Evolutionary conservation across 2,329 filamentous ascomycete species (phyloP).

Genomic region (Curvularia lunata): DNA sequence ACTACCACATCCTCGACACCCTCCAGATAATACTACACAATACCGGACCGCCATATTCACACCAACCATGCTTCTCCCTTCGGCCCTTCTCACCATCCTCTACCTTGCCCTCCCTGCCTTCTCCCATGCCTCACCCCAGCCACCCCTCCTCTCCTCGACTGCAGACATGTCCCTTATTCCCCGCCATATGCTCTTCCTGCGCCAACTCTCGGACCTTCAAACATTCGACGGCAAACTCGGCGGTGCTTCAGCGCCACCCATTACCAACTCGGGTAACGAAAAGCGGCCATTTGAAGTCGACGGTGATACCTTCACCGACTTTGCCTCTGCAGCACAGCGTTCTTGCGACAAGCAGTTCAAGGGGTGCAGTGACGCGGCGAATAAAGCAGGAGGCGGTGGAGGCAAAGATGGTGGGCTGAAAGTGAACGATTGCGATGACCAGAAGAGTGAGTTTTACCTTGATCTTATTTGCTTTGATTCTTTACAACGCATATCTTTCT

Average conservation of each 20-base stretch:
- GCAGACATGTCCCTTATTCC: conserved; percentile 38
- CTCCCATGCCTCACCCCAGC: conserved; percentile 31
- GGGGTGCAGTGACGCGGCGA: conserved; percentile 54
- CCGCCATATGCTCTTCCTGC: conserved; percentile 43
- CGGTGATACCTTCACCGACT: conserved; percentile 58
- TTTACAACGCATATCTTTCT: not conserved
- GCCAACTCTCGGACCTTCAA: conserved; percentile 43
- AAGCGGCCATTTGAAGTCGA: conserved; percentile 51
- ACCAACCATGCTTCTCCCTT: conserved; percentile 29
- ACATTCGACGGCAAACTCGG: conserved; percentile 56
- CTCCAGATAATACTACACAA: not conserved
- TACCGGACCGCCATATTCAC: not conserved
- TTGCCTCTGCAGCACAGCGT: conserved; percentile 62
- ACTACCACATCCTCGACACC: not conserved
- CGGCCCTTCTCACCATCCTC: conserved; percentile 30
- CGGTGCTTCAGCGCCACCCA: conserved; percentile 59
- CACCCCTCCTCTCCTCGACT: conserved; percentile 28
- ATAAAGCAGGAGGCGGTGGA: conserved; percentile 33
- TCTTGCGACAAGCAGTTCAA: conserved; percentile 70
- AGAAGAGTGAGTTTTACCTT: conserved; percentile 26
- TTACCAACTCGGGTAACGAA: conserved; percentile 57
- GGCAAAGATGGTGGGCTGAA: conserved; percentile 20
- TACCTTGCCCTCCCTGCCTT: conserved; percentile 32
- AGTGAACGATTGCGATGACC: conserved; percentile 31
- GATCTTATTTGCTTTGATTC: not conserved